Base-by-base conservation (phyloP, 1,139 yeast species). In the Yarrowia galli region DNA sequence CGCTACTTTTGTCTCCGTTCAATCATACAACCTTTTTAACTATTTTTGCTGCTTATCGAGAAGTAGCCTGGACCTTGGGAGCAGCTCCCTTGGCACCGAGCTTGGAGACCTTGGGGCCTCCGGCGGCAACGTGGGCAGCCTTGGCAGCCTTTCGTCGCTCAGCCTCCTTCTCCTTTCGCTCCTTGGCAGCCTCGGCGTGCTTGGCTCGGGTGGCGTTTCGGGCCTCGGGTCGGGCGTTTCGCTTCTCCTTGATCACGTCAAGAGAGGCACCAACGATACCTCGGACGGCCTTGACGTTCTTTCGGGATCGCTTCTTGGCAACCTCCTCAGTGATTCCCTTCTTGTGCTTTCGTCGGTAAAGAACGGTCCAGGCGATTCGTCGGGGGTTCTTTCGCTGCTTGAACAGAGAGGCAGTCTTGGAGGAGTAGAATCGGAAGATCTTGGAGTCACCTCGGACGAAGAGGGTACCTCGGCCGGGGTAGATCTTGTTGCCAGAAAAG, bases 361-460 rank as follows among this genome's bases (percentile, higher is more conserved):
- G 89, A 80, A 93, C 98, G 77, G 99, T 95, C 99, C 99, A 95
- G 75, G 98, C 89, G 82, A 95, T 89, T 89, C 97, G 91, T 89
- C 99, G 92, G 86, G 99, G 99, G 93, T 96, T 95, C 96, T 95
- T 95, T 89, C 98, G 92, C 88, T 96, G 99, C 81, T 89, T 89
- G 96, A 95, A 95, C 81, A 95, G 89, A 82, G 99, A 92, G 79
- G 97, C 96, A 81, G 97, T 88, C 87, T 95, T 96, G 77, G 98
- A 91, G 82, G 92, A 89, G 84, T 91, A 96, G 96, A 96, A 95
- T 89, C 99, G 92, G 97, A 95, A 95, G 81, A 93, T 84, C 88
- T 95, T 95, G 81, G 98, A 92, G 92, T 95, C 99, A 80, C 98
- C 98, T 87, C 99, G 93, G 84, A 95, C 95, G 82, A 92, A 95